Base-by-base conservation (phyloP, 108 stramenopile species). In the Cyclotella cryptica region DNA sequence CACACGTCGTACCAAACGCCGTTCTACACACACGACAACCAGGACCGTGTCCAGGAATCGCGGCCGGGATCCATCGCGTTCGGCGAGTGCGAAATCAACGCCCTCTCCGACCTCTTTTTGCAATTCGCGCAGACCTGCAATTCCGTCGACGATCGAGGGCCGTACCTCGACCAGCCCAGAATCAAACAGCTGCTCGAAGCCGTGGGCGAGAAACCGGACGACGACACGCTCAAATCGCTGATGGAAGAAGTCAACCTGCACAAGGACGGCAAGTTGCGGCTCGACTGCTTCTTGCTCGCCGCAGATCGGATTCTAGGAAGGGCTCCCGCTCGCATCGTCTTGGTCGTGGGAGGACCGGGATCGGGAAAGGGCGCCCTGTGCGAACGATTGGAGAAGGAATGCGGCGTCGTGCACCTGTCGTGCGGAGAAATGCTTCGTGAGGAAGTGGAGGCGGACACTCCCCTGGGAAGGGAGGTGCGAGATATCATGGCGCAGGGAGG, bases 291-390 rank as follows among this genome's bases (percentile, higher is more conserved):
- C 66, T 64, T 92, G 14, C 51, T 28, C 5, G 59, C 74, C 1
- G 65, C 87, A 0, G 88, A 89, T 74, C 49, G 60, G 8, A 74
- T 94, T 29, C 44, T 94, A 12, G 93, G 85, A 22, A 57, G 85
- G 26, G 79, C 85, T 19, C 93, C 93, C 0, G 93, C 91, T 0
- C 65, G 91, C 3, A 90, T 96, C 51, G 86, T 99, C 13, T 71
- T 99, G 44, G 87, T 99, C 15, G 96, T 97, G 13, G 98, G 98
- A 18, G 97, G 96, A 13, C 98, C 98, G 0, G 98, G 97, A 18
- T 85, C 87, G n/a, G 98, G 98, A 1, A 99, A 99, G 73, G 98
- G 98, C 18, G 88, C 96, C 10, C 74, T 95, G 39, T 91, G 87
- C 29, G 71, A 84, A 47, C 71, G 90, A 53, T 74, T 98, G 19